phyloP scores from a whole-genome alignment of 192 early-diverging fungal species.

The Entomortierella chlamydospora region DNA sequence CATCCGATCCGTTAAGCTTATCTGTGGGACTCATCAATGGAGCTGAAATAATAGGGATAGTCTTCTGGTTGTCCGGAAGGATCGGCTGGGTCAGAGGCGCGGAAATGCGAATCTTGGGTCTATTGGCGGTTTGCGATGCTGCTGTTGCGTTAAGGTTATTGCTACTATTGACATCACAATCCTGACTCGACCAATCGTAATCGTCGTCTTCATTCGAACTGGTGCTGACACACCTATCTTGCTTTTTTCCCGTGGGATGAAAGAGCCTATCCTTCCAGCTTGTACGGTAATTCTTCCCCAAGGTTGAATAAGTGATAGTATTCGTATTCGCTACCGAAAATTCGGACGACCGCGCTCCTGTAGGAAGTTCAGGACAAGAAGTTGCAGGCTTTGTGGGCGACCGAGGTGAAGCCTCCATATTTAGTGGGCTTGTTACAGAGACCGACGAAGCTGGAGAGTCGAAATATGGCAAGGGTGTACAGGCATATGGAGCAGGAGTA shows the following conservation, averaged over 20 bases:
- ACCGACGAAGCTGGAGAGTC: constrained; percentile 5
- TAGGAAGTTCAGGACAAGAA: constrained; percentile 24
- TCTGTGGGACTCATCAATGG: constrained; percentile 31
- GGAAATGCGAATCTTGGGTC: constrained; percentile 16
- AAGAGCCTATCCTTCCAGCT: constrained; percentile 45
- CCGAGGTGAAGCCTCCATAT: constrained; percentile 2
- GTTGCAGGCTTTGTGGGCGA: constrained; percentile 31
- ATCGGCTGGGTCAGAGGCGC: constrained; percentile 16
- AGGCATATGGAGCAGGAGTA: constrained; percentile 41
- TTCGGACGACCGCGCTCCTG: not conserved
- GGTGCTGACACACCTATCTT: constrained; percentile 24
- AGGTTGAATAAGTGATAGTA: not conserved
- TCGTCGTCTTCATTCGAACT: constrained; percentile 30
- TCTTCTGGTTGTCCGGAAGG: constrained; percentile 15
- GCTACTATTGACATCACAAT: not conserved
- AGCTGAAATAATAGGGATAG: constrained; percentile 6
- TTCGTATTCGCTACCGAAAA: too few species aligned
- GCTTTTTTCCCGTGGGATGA: constrained; percentile 11
- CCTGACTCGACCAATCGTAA: constrained; percentile 24
- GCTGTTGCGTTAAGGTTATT: not conserved
- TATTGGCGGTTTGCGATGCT: not conserved
- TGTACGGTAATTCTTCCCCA: constrained; percentile 11
- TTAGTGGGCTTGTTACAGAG: not conserved
- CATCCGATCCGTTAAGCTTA: constrained; percentile 21
- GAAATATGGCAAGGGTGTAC: constrained; percentile 45